These are phyloP conservation scores for Candida frijolesensis DNA, from an alignment of 1,139 yeast genomes.

Conservation along the genomic window DNA sequence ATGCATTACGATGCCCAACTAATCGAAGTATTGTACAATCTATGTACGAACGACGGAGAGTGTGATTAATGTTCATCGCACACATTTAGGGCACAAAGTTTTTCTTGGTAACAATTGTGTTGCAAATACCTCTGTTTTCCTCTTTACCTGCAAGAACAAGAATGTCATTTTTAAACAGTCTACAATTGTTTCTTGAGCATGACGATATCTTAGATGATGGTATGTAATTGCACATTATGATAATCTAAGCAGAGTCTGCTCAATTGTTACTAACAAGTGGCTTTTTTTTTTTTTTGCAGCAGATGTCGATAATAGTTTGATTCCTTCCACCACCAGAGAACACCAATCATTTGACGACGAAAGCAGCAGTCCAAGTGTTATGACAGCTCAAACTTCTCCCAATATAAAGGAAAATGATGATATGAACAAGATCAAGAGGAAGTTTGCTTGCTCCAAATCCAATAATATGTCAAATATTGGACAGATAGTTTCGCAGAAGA, in stretches of 20 bases:
- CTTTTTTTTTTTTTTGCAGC: neutral
- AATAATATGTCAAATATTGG: neutral
- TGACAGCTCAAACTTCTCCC: neutral
- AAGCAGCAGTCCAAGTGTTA: neutral
- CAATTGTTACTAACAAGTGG: neutral
- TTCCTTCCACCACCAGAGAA: neutral
- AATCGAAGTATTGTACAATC: too few species aligned
- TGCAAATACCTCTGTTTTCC: conserved; percentile 9
- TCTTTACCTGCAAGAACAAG: neutral
- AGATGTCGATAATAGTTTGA: neutral
- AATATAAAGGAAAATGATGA: neutral
- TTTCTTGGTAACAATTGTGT: conserved; percentile 3
- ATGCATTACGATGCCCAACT: too few species aligned
- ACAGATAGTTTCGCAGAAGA: neutral
- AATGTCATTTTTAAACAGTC: conserved; percentile 17
- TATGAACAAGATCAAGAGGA: neutral
- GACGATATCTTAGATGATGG: conserved; percentile 13
- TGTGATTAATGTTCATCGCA: too few species aligned
- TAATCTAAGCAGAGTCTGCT: neutral
- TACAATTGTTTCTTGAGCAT: conserved; percentile 13
- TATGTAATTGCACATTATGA: conserved; percentile 8
- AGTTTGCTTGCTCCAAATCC: too few species aligned
- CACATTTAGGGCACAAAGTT: neutral
- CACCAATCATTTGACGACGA: neutral
- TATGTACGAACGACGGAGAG: too few species aligned